A percentile compares a stretch with the other conserved stretches of the same genome.
Evolutionary conservation across 208 protist species (phyloP).

Genomic region (Leptomonas pyrrhocoris): DNA sequence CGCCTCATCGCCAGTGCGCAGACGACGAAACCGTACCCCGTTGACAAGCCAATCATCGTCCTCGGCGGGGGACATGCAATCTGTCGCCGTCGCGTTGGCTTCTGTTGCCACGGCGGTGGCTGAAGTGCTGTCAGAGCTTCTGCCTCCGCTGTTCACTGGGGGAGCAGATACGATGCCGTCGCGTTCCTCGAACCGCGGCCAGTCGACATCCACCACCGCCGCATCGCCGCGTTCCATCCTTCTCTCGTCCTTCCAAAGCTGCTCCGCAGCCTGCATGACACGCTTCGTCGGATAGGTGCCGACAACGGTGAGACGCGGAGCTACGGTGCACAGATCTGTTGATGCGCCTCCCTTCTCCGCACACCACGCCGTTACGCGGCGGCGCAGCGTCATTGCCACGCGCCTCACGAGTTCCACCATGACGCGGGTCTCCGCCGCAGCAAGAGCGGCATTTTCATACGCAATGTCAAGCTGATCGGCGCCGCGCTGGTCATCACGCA

Average conservation of each 20-base stretch:
- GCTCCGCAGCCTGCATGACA: constrained; percentile 25
- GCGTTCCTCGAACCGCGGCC: constrained; percentile 29
- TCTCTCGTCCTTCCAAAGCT: neutral
- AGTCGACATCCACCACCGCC: constrained; percentile 17
- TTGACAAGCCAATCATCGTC: constrained; percentile 59
- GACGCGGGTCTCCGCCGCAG: constrained; percentile 12
- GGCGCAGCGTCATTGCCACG: constrained; percentile 18
- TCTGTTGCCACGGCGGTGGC: neutral
- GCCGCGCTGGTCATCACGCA: neutral
- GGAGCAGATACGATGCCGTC: neutral
- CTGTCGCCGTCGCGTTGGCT: neutral
- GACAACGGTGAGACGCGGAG: constrained; percentile 20
- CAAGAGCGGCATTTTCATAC: neutral
- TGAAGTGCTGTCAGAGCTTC: neutral
- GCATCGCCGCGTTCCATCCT: too few species aligned
- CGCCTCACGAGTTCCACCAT: constrained; percentile 34
- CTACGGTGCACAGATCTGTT: constrained; percentile 1
- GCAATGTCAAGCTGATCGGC: neutral
- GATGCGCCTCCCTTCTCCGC: neutral
- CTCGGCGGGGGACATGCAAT: neutral
- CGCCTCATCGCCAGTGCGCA: constrained; percentile 6
- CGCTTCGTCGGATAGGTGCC: constrained; percentile 27
- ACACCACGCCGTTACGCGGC: constrained; percentile 11
- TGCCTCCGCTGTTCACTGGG: neutral
- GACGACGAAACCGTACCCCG: constrained; percentile 60